phyloP scores from a whole-genome alignment of 352 stramenopile genomes.

The Phytophthora pini region DNA sequence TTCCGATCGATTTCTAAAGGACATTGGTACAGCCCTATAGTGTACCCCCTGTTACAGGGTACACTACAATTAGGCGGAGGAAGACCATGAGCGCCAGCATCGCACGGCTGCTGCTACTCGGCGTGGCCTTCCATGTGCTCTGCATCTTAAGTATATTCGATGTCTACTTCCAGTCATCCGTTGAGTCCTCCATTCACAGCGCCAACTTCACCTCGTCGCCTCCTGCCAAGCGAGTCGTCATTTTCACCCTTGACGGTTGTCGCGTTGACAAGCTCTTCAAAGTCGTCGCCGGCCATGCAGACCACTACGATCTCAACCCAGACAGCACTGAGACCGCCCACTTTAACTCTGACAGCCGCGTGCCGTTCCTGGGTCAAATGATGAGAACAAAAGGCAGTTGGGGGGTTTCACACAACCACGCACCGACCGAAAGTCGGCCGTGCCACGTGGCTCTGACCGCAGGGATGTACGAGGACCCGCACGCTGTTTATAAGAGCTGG shows the following conservation, averaged over 20 bases:
- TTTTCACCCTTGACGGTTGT: slow-evolving; percentile 86
- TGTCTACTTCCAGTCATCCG: slow-evolving; percentile 88
- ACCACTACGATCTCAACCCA: slow-evolving; percentile 25
- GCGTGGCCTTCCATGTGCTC: slow-evolving; percentile 76
- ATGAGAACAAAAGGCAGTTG: slow-evolving; percentile 72
- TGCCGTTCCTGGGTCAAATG: slow-evolving; percentile 74
- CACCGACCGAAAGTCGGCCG: slow-evolving; percentile 82
- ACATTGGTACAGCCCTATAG: too few species aligned
- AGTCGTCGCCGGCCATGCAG: slow-evolving; percentile 36
- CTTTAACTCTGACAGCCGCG: slow-evolving; percentile 24
- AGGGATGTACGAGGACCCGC: slow-evolving; percentile 89
- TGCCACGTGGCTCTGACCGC: slow-evolving; percentile 86
- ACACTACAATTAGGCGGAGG: too few species aligned
- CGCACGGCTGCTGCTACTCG: slow-evolving; percentile 61
- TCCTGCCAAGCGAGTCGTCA: slow-evolving; percentile 68
- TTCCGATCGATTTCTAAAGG: too few species aligned
- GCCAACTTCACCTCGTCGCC: slow-evolving; percentile 41
- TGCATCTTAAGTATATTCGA: slow-evolving; percentile 89
- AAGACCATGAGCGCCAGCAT: slow-evolving; percentile 18
- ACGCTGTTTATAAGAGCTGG: slow-evolving; percentile 81
- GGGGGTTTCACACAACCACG: slow-evolving; percentile 86
- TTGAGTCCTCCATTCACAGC: slow-evolving; percentile 64
- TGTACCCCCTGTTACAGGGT: too few species aligned
- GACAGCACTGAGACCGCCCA: not conserved
- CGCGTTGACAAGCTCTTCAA: slow-evolving; percentile 86